Evolutionary conservation across 768 basidiomycete genomes (phyloP).

Genomic region (Clitopilus hobsonii): DNA sequence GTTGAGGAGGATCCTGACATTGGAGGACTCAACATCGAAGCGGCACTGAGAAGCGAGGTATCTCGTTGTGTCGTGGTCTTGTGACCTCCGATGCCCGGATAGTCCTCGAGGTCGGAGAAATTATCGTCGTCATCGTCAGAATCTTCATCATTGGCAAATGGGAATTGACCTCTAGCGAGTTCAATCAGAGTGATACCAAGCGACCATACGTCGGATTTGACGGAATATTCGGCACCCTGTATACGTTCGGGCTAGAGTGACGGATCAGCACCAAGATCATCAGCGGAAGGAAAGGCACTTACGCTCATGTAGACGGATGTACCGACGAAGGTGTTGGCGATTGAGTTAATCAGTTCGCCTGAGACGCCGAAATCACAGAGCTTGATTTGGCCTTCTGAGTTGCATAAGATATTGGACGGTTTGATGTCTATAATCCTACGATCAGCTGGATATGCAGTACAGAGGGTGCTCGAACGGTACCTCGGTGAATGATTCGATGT

Average conservation of each 20-base stretch:
- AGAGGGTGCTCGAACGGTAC: slow-evolving; percentile 47
- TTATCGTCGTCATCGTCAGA: slow-evolving; percentile 25
- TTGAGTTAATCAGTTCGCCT: slow-evolving; percentile 97
- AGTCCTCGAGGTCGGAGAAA: slow-evolving; percentile 70
- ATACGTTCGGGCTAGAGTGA: slow-evolving; percentile 87
- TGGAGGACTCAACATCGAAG: neutral
- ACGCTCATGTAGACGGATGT: slow-evolving; percentile 99
- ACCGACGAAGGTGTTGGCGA: slow-evolving; percentile 98
- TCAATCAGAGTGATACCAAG: slow-evolving; percentile 96
- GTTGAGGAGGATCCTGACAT: neutral
- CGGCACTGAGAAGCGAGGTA: neutral
- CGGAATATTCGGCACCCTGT: slow-evolving; percentile 96
- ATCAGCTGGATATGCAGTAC: neutral
- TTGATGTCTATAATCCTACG: slow-evolving; percentile 75
- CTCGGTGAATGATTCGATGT: slow-evolving; percentile 97
- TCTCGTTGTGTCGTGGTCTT: slow-evolving; percentile 45
- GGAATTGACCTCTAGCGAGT: slow-evolving; percentile 93
- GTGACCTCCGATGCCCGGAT: slow-evolving; percentile 61
- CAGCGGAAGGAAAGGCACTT: slow-evolving; percentile 25
- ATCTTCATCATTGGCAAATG: slow-evolving; percentile 78
- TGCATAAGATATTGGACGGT: slow-evolving; percentile 95
- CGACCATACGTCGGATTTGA: slow-evolving; percentile 99
- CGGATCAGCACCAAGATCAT: neutral
- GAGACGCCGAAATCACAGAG: slow-evolving; percentile 99
- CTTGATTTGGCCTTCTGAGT: slow-evolving; percentile 94